Evolutionary conservation across 179 eudicot genomes (phyloP), one percentile per base, ranked within the genome.

Genomic region (Beta macrorhiza): DNA sequence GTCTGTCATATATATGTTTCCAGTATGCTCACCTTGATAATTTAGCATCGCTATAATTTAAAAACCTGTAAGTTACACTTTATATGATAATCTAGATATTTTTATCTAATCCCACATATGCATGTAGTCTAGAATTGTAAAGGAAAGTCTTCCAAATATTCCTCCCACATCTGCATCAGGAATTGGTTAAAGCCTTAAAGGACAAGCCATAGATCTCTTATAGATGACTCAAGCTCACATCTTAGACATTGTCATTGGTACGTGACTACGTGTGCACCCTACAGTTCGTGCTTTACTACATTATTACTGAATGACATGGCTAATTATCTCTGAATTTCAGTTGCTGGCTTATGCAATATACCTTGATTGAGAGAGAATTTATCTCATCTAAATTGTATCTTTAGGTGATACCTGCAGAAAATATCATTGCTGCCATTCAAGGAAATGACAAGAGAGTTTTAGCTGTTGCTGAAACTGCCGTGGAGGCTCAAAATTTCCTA

Each of bases 361-460:
- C 20, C 49, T 16, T 53, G 8, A 37, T 11, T 63, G 62, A 59
- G 3, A 51, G 14, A 64, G 42, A 37, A 25, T 65, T 19, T 19
- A 29, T 67, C 56, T 37, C 74, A 2, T 11, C 68, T 58, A 0
- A 2, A 53, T 52, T 22, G 64, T 62, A 32, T 79, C 82, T 78
- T 44, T 78, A 95, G 98, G 97, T 90, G 83, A 95, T 95, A 83
- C 97, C 98, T 77, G 94, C 98, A 15, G 98, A 95, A 77, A 95
- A 91, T 84, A 93, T 95, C 32, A 93, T 91, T 78, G 98, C 97
- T 69, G 92, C 97, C 77, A 85, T 90, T 79, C 98, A 95, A 83
- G 92, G 91, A 72, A 85, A 86, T 82, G 82, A 81, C 22, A 93
- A 87, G 86, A 90, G 89, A 63, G 89, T 92, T 61, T 84, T 95